Evolutionary conservation across 805 yeast genomes (phyloP), one percentile per base, ranked within the genome.

Genomic region (Zygosaccharomyces rouxii): DNA sequence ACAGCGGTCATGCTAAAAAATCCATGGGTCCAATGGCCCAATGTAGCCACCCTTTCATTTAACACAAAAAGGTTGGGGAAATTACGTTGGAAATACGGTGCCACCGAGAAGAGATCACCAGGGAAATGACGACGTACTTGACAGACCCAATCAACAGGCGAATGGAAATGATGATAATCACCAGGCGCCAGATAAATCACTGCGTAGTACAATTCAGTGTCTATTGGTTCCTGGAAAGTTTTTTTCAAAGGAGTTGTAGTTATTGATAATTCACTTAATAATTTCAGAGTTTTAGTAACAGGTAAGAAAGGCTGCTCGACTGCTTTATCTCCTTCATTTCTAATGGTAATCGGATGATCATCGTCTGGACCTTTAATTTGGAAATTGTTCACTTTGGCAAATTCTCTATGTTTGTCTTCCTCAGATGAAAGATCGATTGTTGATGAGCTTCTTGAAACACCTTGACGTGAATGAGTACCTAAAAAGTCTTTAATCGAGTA

Each of bases 1-100:
- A 94, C 99, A 0, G 99, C 97, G 0, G 96, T 92, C 99, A 94
- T 94, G 55, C 95, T 84, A 71, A 94, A 94, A 60, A 94, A 94
- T 0, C 99, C 99, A 65, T 94, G 78, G 64, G 86, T 87, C 99
- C 99, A 94, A 60, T 88, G 83, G 1, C 99, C 99, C 48, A 94
- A 76, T 43, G 94, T 71, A 0, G 99, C 95, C 3, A 94, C 99
- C 58, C 99, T 78, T 70, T 94, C 99, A 65, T 94, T 94, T 57
- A 94, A 72, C 3, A 92, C 87, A 65, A 94, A 94, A 55, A 94
- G 76, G 35, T 94, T 92, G 46, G 84, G 84, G 49, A 94, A 77
- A 21, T 95, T 82, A 55, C 79, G 80, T 70, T 94, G 99, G 73
- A 94, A 90, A 65, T 85, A 92, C 7, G 99, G 99, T 0, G 98